Evolutionary conservation across 2,329 filamentous ascomycete genomes (phyloP), one percentile per base, ranked within the genome.

Genomic region (Scopulariopsis brevicaulis): DNA sequence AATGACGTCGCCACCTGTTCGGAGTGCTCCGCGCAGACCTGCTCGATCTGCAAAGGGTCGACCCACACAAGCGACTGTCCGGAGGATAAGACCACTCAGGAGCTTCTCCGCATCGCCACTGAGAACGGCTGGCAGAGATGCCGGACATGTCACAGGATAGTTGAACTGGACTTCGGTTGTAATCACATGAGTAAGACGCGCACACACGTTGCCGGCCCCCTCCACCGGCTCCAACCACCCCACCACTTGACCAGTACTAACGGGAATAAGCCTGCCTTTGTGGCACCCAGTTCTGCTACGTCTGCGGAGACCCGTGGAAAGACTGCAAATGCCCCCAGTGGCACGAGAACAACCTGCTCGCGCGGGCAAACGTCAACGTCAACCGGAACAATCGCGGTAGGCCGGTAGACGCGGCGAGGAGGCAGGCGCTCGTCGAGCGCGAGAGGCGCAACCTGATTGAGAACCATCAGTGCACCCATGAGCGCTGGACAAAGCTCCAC

Each of bases 151-250:
- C 62, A 61, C 2, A 59, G 69, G 1, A 37, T 84, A 14, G 71
- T 85, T 0, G 79, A 83, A 65, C 66, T 81, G 0, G 34, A 64
- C 0, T n/a, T 40, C 0, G 81, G 82, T 1, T 84, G 82, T 60
- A 71, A 78, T 55, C 81, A 84, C 56, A 84, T 84, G 3, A 79
- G 81, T 84, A 62, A 64, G 77, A n/a, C n/a, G n/a, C n/a, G n/a
- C n/a, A n/a, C n/a, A n/a, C n/a, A n/a, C n/a, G n/a, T n/a, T n/a
- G n/a, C n/a, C n/a, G n/a, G n/a, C n/a, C n/a, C n/a, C n/a, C n/a
- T 32, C 28, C 28, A 8, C 28, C 28, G 8, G 4, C 75, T 25
- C 15, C 53, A n/a, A 53, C 73, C n/a, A n/a, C 1, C 61, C 7
- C 67, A 70, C 3, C 71, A 25, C 65, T 71, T 2, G 60, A 66